Evolutionary conservation across 106 monocot species (phyloP).

Genomic region (Dioscorea alata): DNA sequence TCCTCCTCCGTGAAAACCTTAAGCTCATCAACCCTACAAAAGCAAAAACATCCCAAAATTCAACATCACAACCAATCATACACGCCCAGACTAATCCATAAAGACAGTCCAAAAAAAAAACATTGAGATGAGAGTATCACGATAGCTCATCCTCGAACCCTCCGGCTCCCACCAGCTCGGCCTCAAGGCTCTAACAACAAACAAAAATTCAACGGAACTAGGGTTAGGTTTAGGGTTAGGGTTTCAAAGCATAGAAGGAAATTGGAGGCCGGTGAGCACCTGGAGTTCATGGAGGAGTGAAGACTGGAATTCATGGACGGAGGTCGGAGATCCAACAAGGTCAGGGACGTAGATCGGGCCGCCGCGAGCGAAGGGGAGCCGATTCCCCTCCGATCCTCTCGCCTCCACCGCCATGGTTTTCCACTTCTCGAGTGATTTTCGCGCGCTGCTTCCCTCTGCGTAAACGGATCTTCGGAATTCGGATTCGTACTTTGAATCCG

Average conservation of each 20-base stretch:
- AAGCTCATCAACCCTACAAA: slow-evolving; percentile 68
- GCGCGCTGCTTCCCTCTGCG: too few relatives aligned
- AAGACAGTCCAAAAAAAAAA: background rate
- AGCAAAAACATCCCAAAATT: background rate
- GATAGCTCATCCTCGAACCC: slow-evolving; percentile 55
- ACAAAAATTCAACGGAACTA: background rate
- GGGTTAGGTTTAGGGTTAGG: background rate
- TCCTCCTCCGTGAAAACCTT: slow-evolving; percentile 81
- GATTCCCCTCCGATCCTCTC: slow-evolving; percentile 3
- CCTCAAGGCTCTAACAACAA: slow-evolving; percentile 28
- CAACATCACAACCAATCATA: background rate
- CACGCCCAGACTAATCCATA: background rate
- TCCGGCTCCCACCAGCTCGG: slow-evolving; percentile 23
- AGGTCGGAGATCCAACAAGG: slow-evolving; percentile 50
- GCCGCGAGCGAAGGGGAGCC: slow-evolving; percentile 54
- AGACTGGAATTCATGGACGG: slow-evolving; percentile 49
- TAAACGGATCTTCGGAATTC: too few relatives aligned
- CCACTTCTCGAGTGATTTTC: background rate
- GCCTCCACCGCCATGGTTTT: background rate
- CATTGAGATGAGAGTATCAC: slow-evolving; percentile 15
- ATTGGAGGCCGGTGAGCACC: background rate
- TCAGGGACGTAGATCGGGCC: slow-evolving; percentile 73
- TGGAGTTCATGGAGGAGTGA: slow-evolving; percentile 45
- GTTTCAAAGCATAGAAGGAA: background rate
- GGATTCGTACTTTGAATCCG: too few relatives aligned